Percentiles rank a stretch among this genome's conserved stretches.
These are phyloP conservation scores for Fusarium irregulare DNA, from an alignment of 2,329 filamentous ascomycete genomes.

Conservation along the genomic window DNA sequence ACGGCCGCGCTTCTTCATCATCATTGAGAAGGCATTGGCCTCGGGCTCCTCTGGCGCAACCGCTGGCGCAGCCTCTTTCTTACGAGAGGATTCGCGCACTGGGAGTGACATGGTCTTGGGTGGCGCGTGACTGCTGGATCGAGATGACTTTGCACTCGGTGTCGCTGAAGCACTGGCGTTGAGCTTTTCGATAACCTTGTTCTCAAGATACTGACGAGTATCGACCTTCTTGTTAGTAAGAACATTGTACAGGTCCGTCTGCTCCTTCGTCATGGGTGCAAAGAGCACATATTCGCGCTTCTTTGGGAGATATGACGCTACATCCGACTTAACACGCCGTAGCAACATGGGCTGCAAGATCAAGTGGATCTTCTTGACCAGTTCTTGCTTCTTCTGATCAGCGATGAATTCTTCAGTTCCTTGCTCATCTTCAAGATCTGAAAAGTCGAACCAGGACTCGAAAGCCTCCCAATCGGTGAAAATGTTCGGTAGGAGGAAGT, in stretches of 20 bases:
- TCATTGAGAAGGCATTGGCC: constrained; percentile 63
- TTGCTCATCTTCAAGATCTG: constrained; percentile 85
- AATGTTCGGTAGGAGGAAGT: constrained; percentile 91
- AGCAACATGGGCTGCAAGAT: constrained; percentile 92
- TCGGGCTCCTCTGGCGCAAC: constrained; percentile 19
- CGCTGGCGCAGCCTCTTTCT: constrained; percentile 42
- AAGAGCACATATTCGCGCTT: constrained; percentile 97
- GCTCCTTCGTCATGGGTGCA: constrained; percentile 89
- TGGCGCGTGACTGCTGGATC: constrained; percentile 50
- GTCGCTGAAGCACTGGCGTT: constrained; percentile 49
- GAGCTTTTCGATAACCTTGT: constrained; percentile 77
- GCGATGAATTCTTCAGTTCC: constrained; percentile 82
- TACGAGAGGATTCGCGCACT: constrained; percentile 52
- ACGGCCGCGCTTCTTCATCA: constrained; percentile 61
- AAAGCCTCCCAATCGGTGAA: constrained; percentile 95
- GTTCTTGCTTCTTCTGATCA: constrained; percentile 70
- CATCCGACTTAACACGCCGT: constrained; percentile 90
- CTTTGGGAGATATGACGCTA: constrained; percentile 90
- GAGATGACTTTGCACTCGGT: constrained; percentile 50
- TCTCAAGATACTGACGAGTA: constrained; percentile 81
- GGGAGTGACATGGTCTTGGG: constrained; percentile 48
- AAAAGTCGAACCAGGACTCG: constrained; percentile 97
- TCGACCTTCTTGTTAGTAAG: constrained; percentile 68
- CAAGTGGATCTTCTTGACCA: constrained; percentile 82
- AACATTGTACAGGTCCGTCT: constrained; percentile 86